phyloP scores from a whole-genome alignment of 2,329 filamentous ascomycete species.

The Neopestalotiopsis rosae region DNA sequence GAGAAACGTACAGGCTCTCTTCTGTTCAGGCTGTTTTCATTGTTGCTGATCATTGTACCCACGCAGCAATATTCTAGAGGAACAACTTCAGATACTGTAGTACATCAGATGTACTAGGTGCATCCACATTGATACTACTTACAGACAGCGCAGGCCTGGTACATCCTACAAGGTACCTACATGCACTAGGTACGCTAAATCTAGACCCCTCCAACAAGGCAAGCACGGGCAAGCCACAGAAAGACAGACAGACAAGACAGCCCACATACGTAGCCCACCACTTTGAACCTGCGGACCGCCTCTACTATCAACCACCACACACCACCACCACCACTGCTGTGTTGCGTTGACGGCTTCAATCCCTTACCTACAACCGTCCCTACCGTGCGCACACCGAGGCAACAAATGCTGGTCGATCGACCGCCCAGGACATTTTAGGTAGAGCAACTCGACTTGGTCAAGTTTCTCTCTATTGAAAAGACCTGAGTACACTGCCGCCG shows the following conservation, averaged over 20 bases:
- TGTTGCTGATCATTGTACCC: not conserved
- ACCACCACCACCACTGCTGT: too few species aligned
- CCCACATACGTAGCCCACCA: not conserved
- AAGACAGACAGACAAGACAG: conserved; percentile 1
- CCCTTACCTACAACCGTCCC: not conserved
- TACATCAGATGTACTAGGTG: not conserved
- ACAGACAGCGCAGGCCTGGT: not conserved
- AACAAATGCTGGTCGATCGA: not conserved
- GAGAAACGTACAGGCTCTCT: not conserved
- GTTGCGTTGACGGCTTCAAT: not conserved
- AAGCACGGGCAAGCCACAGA: not conserved
- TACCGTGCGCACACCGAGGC: not conserved
- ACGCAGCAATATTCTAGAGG: not conserved
- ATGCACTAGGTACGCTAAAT: not conserved
- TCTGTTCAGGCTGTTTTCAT: not conserved
- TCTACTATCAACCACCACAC: not conserved
- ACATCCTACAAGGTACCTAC: not conserved
- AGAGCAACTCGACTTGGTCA: not conserved
- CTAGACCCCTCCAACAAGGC: conserved; percentile 1
- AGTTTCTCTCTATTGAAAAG: not conserved
- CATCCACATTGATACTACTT: too few species aligned
- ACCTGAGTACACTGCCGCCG: not conserved
- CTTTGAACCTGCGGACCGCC: not conserved
- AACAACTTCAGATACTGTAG: not conserved
- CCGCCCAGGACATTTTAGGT: not conserved